These are phyloP conservation scores for Metschnikowia arizonensis DNA, from an alignment of 805 yeast species.

Conservation along the genomic window DNA sequence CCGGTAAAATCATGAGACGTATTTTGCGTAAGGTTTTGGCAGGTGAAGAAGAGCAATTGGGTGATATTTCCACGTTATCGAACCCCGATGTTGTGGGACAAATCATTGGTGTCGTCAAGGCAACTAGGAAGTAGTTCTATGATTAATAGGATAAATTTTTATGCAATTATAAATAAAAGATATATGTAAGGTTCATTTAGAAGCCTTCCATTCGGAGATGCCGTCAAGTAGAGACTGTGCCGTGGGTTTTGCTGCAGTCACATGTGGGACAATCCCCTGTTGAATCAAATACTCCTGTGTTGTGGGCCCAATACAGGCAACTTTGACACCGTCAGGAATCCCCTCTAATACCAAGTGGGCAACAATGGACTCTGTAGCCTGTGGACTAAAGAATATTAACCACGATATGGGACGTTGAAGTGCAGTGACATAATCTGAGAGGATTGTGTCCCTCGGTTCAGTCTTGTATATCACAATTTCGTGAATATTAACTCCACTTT, in stretches of 20 bases:
- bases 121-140: slow-evolving; percentile 15
- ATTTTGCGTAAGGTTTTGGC: slow-evolving; percentile 88
- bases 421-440: slow-evolving; percentile 30
- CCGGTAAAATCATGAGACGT: slow-evolving; percentile 98
- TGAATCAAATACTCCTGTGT: slow-evolving; percentile 59
- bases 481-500: slow-evolving; percentile 40
- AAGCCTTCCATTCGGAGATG: slow-evolving; percentile 17
- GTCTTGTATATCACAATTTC: slow-evolving; percentile 75
- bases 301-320: slow-evolving; percentile 93
- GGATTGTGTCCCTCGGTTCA: slow-evolving; percentile 43
- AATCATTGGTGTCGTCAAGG: slow-evolving; percentile 64
- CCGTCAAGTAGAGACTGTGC: slow-evolving; percentile 53
- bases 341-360: slow-evolving; percentile 26
- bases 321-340: slow-evolving; percentile 25
- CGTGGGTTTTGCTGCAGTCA: slow-evolving; percentile 70
- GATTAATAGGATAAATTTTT: neutral
- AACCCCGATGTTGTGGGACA: slow-evolving; percentile 81
- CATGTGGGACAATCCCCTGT: slow-evolving; percentile 52
- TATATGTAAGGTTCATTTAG: neutral
- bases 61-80: slow-evolving; percentile 85
- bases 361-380: slow-evolving; percentile 70
- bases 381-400: slow-evolving; percentile 89
- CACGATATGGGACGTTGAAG: slow-evolving; percentile 35
- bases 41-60: slow-evolving; percentile 88
- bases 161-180: neutral